These are phyloP conservation scores for Apiospora phragmitis DNA, from an alignment of 2,329 filamentous ascomycete genomes.

Conservation along the genomic window DNA sequence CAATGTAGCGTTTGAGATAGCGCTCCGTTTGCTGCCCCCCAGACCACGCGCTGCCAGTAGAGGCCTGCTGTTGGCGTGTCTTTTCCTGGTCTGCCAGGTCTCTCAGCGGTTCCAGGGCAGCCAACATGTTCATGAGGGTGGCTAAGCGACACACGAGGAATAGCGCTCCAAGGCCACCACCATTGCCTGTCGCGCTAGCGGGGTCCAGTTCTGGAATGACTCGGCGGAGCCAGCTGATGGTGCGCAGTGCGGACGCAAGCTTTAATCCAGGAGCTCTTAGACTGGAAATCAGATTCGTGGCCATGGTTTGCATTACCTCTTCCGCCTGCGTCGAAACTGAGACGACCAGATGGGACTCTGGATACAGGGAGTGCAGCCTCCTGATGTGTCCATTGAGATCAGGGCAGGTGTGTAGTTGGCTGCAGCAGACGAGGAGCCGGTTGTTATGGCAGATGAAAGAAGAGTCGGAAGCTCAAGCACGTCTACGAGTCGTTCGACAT, in stretches of 20 bases:
- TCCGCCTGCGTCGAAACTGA: conserved; percentile 78
- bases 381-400: conserved; percentile 94
- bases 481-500: conserved; percentile 86
- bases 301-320: conserved; percentile 84
- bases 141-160: conserved; percentile 85
- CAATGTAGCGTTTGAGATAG: conserved; percentile 92
- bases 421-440: conserved; percentile 50
- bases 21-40: conserved; percentile 90
- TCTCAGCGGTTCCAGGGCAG: conserved; percentile 80
- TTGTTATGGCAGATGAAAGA: conserved; percentile 74
- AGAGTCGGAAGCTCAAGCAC: conserved; percentile 87
- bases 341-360: conserved; percentile 71
- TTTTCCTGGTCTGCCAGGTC: conserved; percentile 89
- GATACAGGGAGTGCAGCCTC: conserved; percentile 79
- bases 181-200: conserved; percentile 44
- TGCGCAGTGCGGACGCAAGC: conserved; percentile 85
- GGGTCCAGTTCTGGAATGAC: conserved; percentile 77
- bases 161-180: conserved; percentile 72
- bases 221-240: conserved; percentile 85
- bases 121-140: conserved; percentile 76
- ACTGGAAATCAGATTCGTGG: conserved; percentile 75
- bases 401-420: conserved; percentile 86
- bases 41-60: conserved; percentile 50
- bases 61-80: conserved; percentile 43
- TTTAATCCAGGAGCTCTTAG: conserved; percentile 80